A percentile compares a stretch with the other conserved stretches of the same genome.
phyloP scores from a whole-genome alignment of 2,329 filamentous ascomycete species.

The Cytospora paraplurivora region DNA sequence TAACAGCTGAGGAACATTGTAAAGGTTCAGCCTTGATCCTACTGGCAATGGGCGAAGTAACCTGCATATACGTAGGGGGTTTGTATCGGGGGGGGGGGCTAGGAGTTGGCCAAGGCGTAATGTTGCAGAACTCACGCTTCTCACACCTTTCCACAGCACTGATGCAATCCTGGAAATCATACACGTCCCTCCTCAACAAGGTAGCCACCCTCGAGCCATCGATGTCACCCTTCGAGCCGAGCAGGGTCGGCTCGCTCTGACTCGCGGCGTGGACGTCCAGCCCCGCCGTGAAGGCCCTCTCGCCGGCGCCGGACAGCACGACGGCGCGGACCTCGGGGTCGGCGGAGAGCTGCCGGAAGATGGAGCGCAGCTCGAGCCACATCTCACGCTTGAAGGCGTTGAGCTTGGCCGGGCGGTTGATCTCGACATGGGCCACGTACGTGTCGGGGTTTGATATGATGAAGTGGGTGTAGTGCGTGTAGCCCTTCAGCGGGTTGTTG shows the following conservation, averaged over 20 bases:
- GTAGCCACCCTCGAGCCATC: constrained; percentile 69
- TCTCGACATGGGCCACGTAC: constrained; percentile 87
- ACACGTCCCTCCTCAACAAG: constrained; percentile 66
- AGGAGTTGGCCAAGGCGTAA: background rate
- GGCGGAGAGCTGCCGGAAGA: constrained; percentile 72
- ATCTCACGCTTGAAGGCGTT: constrained; percentile 85
- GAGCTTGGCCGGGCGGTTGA: constrained; percentile 82
- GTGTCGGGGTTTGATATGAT: constrained; percentile 70
- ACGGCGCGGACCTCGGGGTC: constrained; percentile 75
- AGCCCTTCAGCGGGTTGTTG: constrained; percentile 32
- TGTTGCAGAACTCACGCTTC: constrained; percentile 63
- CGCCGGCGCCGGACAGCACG: constrained; percentile 78
- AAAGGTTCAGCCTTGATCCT: constrained; percentile 1
- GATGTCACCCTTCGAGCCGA: constrained; percentile 33
- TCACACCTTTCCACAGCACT: constrained; percentile 79
- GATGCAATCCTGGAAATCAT: constrained; percentile 80
- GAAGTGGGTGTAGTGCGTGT: constrained; percentile 65
- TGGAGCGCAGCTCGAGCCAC: constrained; percentile 76
- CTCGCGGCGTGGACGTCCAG: constrained; percentile 77
- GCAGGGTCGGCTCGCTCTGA: constrained; percentile 48
- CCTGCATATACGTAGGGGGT: background rate
- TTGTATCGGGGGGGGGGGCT: background rate
- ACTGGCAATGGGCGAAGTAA: background rate
- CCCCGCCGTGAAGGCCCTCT: constrained; percentile 82
- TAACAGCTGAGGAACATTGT: constrained; percentile 60